These are phyloP conservation scores for Fremontodendron californicum DNA, from an alignment of 345 rosid genomes.

Conservation along the genomic window DNA sequence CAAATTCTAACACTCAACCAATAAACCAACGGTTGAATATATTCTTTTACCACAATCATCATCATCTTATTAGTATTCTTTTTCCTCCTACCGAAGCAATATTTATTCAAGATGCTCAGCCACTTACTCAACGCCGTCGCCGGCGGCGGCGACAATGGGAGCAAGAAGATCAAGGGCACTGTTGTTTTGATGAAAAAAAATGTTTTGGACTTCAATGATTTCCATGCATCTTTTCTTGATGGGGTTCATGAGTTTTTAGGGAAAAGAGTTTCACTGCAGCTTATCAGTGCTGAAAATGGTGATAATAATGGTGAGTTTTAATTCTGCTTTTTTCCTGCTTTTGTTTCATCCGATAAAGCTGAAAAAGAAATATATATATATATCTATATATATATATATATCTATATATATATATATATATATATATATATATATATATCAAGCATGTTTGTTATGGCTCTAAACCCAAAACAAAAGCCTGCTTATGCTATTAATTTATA, in stretches of 20 bases:
- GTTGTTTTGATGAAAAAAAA: slow-evolving; percentile 88
- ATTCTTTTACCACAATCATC: background rate
- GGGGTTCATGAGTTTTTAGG: slow-evolving; percentile 61
- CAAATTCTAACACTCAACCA: background rate
- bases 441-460: background rate
- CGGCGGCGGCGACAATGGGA: background rate
- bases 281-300: slow-evolving; percentile 46
- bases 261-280: slow-evolving; percentile 58
- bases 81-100: background rate
- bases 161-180: slow-evolving; percentile 43
- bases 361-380: too few relatives aligned
- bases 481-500: background rate
- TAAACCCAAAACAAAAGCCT: background rate
- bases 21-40: background rate
- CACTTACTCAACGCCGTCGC: background rate
- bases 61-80: background rate
- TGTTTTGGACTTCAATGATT: slow-evolving; percentile 80
- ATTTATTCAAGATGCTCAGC: background rate
- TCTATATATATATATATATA: too few relatives aligned
- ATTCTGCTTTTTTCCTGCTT: too few relatives aligned
- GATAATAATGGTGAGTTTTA: slow-evolving; percentile 1
- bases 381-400: too few relatives aligned
- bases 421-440: too few relatives aligned
- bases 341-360: background rate
- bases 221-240: slow-evolving; percentile 59